Percentiles rank a stretch among this genome's conserved stretches.
These are phyloP conservation scores for Neofusicoccum laricinum DNA, from an alignment of 2,329 filamentous ascomycete genomes.

Conservation along the genomic window DNA sequence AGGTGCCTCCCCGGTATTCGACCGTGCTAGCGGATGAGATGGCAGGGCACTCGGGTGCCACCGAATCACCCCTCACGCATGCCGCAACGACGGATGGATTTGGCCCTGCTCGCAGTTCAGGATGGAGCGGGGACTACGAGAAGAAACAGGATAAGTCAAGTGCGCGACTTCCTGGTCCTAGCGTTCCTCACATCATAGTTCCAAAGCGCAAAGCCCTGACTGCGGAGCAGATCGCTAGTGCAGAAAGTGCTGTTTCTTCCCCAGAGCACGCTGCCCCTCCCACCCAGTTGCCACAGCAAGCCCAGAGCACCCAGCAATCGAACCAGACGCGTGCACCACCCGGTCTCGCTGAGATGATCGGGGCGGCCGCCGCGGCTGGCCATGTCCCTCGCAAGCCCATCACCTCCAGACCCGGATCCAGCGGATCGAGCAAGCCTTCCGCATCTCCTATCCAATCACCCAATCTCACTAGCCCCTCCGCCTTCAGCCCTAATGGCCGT, in stretches of 20 bases:
- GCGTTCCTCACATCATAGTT: constrained; percentile 35
- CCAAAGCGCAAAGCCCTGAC: constrained; percentile 46
- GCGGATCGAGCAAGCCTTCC: constrained; percentile 15
- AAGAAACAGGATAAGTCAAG: constrained; percentile 29
- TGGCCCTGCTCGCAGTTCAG: constrained; percentile 13
- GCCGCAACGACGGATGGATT: constrained; percentile 41
- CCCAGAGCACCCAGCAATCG: constrained; percentile 2
- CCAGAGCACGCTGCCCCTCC: neutral
- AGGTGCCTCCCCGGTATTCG: constrained; percentile 45
- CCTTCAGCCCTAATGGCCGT: neutral
- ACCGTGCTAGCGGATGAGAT: constrained; percentile 40
- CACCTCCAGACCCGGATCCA: constrained; percentile 19
- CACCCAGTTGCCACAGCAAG: neutral
- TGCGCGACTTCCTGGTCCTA: constrained; percentile 26
- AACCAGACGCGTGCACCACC: constrained; percentile 15
- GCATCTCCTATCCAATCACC: constrained; percentile 17
- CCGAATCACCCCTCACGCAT: constrained; percentile 39
- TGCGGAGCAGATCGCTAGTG: constrained; percentile 40
- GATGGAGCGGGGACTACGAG: constrained; percentile 23
- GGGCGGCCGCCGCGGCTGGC: constrained; percentile 11
- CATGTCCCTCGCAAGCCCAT: constrained; percentile 24
- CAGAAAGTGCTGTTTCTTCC: constrained; percentile 19
- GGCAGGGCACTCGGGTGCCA: constrained; percentile 10
- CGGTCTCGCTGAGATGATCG: constrained; percentile 22
- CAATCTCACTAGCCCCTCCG: neutral